A percentile compares a stretch with the other conserved stretches of the same genome.
These are phyloP conservation scores for Orbilia blumenaviensis DNA, from an alignment of 2,329 filamentous ascomycete genomes.

Conservation along the genomic window DNA sequence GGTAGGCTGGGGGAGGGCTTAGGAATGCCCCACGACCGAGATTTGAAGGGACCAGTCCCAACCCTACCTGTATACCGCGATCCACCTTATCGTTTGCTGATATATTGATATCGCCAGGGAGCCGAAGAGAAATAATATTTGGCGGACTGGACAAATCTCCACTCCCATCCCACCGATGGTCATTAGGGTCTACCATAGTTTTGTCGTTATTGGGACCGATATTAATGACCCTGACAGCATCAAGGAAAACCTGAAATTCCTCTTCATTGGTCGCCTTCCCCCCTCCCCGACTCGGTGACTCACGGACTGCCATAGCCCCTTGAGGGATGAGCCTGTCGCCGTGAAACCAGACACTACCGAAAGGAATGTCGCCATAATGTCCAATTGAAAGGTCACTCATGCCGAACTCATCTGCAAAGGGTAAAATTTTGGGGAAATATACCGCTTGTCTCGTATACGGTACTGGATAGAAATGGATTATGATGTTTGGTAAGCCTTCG, in stretches of 20 bases:
- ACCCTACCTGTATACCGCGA: background rate
- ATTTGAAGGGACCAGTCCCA: background rate
- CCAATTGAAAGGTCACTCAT: background rate
- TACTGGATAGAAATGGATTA: slow-evolving; percentile 14
- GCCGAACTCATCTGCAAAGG: background rate
- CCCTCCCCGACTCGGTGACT: background rate
- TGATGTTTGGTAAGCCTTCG: background rate
- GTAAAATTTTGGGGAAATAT: background rate
- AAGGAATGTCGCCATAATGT: slow-evolving; percentile 1
- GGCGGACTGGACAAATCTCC: background rate
- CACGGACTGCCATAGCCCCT: slow-evolving; percentile 7
- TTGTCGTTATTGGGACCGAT: background rate
- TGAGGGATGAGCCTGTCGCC: slow-evolving; percentile 9
- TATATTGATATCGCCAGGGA: background rate
- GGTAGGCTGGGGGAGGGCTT: background rate
- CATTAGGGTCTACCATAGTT: background rate
- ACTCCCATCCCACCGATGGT: background rate
- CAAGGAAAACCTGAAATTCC: background rate
- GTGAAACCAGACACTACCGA: slow-evolving; percentile 24
- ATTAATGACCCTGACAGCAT: background rate
- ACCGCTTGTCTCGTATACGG: slow-evolving; percentile 16
- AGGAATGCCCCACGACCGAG: background rate
- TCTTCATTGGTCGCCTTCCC: background rate
- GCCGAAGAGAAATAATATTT: background rate
- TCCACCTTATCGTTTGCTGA: background rate